Percentiles rank a stretch among this genome's conserved stretches.
Evolutionary conservation across 164 flowering plant species (phyloP).

Genomic region (Piper longum): DNA sequence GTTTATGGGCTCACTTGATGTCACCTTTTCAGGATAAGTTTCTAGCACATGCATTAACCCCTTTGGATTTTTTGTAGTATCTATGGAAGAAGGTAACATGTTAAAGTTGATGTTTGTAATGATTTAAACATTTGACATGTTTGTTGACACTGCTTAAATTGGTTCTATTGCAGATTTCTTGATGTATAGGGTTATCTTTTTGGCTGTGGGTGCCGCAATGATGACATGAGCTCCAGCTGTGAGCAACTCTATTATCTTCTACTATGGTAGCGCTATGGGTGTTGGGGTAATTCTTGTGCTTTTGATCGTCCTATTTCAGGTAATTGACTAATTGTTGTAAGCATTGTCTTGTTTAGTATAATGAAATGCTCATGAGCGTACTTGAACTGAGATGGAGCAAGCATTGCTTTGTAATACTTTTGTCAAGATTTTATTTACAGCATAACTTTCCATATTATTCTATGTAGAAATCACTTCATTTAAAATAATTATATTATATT

Average conservation of each 20-base stretch:
- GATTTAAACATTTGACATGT: not conserved
- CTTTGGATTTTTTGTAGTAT: slow-evolving; percentile 35
- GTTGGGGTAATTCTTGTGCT: slow-evolving; percentile 72
- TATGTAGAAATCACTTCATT: not conserved
- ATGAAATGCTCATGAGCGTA: not conserved
- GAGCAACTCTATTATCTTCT: slow-evolving; percentile 63
- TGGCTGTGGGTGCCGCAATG: slow-evolving; percentile 44
- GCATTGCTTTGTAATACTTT: not conserved
- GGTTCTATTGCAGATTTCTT: slow-evolving; percentile 46
- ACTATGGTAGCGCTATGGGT: slow-evolving; percentile 82
- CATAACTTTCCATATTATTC: not conserved
- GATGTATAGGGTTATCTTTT: slow-evolving; percentile 40
- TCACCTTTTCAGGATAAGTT: slow-evolving; percentile 77
- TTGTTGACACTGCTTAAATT: not conserved
- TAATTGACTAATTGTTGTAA: slow-evolving; percentile 5
- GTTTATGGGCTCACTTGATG: slow-evolving; percentile 53
- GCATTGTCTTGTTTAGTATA: not conserved
- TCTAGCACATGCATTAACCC: slow-evolving; percentile 45
- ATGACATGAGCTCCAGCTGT: slow-evolving; percentile 43
- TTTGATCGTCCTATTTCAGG: slow-evolving; percentile 86
- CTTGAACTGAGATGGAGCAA: not conserved
- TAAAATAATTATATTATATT: not conserved
- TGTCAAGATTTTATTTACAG: not conserved
- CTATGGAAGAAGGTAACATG: slow-evolving; percentile 60
- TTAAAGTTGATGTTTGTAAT: not conserved